phyloP scores from a whole-genome alignment of 768 basidiomycete species.

The Mrakia frigida region DNA sequence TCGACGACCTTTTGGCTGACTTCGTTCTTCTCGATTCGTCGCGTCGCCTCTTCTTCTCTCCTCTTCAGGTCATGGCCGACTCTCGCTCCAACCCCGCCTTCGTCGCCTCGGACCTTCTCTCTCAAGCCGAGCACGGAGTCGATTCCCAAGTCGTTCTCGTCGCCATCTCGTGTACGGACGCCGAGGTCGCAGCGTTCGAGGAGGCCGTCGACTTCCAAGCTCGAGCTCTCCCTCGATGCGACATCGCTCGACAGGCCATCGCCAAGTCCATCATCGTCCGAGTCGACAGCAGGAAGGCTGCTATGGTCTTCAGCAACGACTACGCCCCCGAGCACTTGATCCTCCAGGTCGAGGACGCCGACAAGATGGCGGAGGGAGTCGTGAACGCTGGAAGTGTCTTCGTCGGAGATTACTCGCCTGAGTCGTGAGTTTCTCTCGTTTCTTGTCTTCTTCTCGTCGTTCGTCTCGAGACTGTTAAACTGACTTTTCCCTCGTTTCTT shows the following conservation, averaged over 20 bases:
- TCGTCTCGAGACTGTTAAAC: background rate
- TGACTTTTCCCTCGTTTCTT: background rate
- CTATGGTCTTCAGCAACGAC: slow-evolving; percentile 85
- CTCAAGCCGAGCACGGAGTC: slow-evolving; percentile 95
- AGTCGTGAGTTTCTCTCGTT: slow-evolving; percentile 61
- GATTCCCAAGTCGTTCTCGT: slow-evolving; percentile 98
- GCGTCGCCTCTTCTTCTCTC: background rate
- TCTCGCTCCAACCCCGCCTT: slow-evolving; percentile 76
- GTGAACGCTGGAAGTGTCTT: slow-evolving; percentile 96
- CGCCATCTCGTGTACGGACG: slow-evolving; percentile 61
- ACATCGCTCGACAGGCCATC: slow-evolving; percentile 83
- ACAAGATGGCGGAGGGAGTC: slow-evolving; percentile 58
- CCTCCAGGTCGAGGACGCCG: slow-evolving; percentile 72
- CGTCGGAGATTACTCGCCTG: slow-evolving; percentile 89
- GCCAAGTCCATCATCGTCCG: slow-evolving; percentile 85
- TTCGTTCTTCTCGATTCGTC: background rate
- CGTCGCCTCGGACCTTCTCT: slow-evolving; percentile 92
- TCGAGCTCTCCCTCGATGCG: slow-evolving; percentile 73
- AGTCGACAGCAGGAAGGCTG: slow-evolving; percentile 61
- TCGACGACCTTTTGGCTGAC: background rate
- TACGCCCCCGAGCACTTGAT: slow-evolving; percentile 98
- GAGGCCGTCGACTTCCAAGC: slow-evolving; percentile 81
- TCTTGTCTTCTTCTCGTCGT: background rate
- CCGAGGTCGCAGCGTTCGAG: slow-evolving; percentile 69
- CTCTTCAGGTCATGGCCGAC: slow-evolving; percentile 81